Evolutionary conservation across 2,329 filamentous ascomycete species (phyloP), one percentile per base, ranked within the genome.

Genomic region (Neonectria neomacrospora): DNA sequence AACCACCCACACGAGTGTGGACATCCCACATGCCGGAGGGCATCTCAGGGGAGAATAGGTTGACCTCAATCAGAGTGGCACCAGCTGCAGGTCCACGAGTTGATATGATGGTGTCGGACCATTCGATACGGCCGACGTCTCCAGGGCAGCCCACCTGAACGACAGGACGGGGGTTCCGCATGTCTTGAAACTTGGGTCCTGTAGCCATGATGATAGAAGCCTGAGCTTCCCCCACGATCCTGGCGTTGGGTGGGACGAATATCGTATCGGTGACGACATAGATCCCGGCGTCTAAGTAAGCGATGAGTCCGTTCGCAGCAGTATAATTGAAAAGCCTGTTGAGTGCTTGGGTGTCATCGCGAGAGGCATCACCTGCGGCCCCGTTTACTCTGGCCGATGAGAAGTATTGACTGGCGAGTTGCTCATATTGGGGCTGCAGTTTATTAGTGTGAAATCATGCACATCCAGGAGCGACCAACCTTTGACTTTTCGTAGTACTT

Each of bases 1-100:
- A 88, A 3, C 91, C 92, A 66, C 91, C 91, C 54, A 94, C 85
- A 67, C 92, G 89, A 73, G 91, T 87, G 77, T 95, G 91, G 11
- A 91, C 86, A 73, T 94, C 92, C 91, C 91, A 95, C 77, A 91
- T 83, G 5, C 87, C 88, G 8, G 80, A 80, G 14, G 83, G 82
- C 56, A 69, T 44, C 5, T 72, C 72, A 4, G 77, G 70, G 16
- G 82, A 82, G 53, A 82, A 83, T 16, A 94, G 80, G 74, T 94
- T 94, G 82, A 89, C 94, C 73, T 94, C 84, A 61, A 94, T 87
- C 7, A 94, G 79, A 8, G 90, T 82, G 1, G 91, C 91, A 5
- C 92, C 92, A 1, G 88, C 83, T 8, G 88, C 83, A 26, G 88
- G 79, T 1, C 91, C 91, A 60, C 87, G 83, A 0, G 90, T 92